Evolutionary conservation across 805 yeast genomes (phyloP), one percentile per base, ranked within the genome.

Genomic region (Yamadazyma paraphyllophila): DNA sequence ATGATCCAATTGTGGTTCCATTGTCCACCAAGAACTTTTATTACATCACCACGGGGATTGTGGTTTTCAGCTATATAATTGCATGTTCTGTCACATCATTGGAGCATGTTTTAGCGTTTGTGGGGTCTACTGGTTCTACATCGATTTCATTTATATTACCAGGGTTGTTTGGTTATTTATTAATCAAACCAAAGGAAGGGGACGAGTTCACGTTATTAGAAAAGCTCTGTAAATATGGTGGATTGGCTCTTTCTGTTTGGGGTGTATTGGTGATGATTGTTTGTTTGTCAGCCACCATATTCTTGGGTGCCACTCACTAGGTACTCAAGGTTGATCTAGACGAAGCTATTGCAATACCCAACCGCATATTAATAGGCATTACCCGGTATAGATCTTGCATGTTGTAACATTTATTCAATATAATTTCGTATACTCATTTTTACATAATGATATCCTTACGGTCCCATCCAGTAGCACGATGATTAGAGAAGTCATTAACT

Each of bases 41-140:
- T 41, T 46, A 66, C 1, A 67, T 83, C 41, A 81, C 90, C 0
- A 46, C 76, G 0, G 27, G 65, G 0, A 66, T 86, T 32, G 64
- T 81, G 4, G 2, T 71, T 0, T 50, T 61, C 2, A 74, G 85
- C 0, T 86, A 84, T 56, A 47, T 73, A 0, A 62, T 81, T 12
- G 88, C 95, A 0, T 61, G 81, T 1, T 62, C 79, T 8, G 76
- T 86, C 8, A 67, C 73, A 1, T 83, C 88, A 0, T 80, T 86
- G 57, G 91, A 85, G 43, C 73, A 78, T 30, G 85, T 86, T 3
- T 63, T 86, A 39, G 80, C 92, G 1, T 66, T 86, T 43, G 90
- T 86, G 8, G 95, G 95, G 3, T 85, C 91, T 4, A 86, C 94
- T 0, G 95, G 95, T 0, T 86, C 91, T 4, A 87, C 91, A 0